Evolutionary conservation across 208 protist species (phyloP), one percentile per base, ranked within the genome.

Genomic region (Angomonas ambiguus): DNA sequence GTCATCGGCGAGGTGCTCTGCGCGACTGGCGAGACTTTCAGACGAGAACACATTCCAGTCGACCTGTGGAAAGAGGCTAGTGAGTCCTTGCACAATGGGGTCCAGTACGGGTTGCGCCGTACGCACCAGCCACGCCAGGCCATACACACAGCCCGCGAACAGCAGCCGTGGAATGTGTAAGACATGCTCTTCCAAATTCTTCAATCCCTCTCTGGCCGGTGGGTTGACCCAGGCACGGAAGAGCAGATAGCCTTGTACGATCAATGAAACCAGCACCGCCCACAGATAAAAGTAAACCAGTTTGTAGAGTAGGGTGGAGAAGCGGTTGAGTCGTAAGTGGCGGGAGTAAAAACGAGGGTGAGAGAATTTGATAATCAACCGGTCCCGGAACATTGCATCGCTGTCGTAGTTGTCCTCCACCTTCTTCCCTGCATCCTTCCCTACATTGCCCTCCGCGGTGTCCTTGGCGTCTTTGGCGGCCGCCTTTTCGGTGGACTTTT

Each of bases 171-270:
- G 89, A 49, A 93, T 67, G 75, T 95, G 86, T 56, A 95, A 53
- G n/a, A 85, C 82, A 63, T 93, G 82, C 51, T 79, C 80, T 62
- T 95, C 89, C 42, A 93, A 56, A 71, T 91, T 87, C 60, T 80
- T 80, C 22, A 95, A 58, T 10, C 86, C 86, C n/a, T 80, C 74
- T 0, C 89, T 83, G 20, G 89, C 86, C 1, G 89, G 86, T 16
- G 83, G 84, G 78, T 95, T 92, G 57, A 95, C 69, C 89, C 89
- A 95, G 20, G 62, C 68, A 41, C 86, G 86, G 77, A 95, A 95
- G 62, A 87, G 62, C 22, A 92, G 57, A 65, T 95, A 95, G 41
- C 86, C 86, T 68, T 92, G 86, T 30, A 87, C 70, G 30, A 93
- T 76, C 27, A 93, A 59, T 18, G 83, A 91, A 20, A 95, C 67